phyloP scores from a whole-genome alignment of 106 monocot genomes.

The Gastrodia elata region DNA sequence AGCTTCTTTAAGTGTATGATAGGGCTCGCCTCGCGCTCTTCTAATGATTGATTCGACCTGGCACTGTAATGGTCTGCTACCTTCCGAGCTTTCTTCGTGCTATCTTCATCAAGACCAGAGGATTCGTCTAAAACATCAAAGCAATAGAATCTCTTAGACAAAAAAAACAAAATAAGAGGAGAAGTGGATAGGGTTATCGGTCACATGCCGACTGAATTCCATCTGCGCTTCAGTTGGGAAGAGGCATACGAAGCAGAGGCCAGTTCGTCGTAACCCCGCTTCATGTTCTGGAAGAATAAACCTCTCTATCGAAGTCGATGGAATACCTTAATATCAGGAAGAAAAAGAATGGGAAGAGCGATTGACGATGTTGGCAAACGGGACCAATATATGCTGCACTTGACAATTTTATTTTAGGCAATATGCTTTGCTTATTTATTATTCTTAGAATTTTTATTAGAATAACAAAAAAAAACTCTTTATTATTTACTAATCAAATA shows the following conservation, averaged over 20 bases:
- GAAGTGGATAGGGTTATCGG: neutral
- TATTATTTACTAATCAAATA: too few species aligned
- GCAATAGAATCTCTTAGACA: neutral
- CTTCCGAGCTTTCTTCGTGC: conserved; percentile 43
- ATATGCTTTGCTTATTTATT: too few species aligned
- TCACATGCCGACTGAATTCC: conserved; percentile 28
- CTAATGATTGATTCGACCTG: conserved; percentile 87
- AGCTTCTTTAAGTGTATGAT: conserved; percentile 99
- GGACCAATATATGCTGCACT: too few species aligned
- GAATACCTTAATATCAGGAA: too few species aligned
- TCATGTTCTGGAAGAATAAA: conserved; percentile 39
- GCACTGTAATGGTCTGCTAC: conserved; percentile 96
- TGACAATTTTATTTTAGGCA: too few species aligned
- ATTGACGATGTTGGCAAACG: too few species aligned
- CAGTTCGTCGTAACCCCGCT: conserved; percentile 45
- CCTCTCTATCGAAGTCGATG: too few species aligned
- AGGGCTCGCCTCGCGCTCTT: conserved; percentile 92
- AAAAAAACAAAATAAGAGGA: neutral
- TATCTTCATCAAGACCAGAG: conserved; percentile 43
- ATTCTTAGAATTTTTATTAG: too few species aligned
- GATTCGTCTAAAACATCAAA: conserved; percentile 9
- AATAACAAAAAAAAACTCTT: too few species aligned
- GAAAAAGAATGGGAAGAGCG: too few species aligned
- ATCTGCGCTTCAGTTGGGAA: conserved; percentile 38
- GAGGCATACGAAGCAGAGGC: conserved; percentile 32